Evolutionary conservation across 768 basidiomycete species (phyloP), one percentile per base, ranked within the genome.

Genomic region (Thelephora ganbajun): DNA sequence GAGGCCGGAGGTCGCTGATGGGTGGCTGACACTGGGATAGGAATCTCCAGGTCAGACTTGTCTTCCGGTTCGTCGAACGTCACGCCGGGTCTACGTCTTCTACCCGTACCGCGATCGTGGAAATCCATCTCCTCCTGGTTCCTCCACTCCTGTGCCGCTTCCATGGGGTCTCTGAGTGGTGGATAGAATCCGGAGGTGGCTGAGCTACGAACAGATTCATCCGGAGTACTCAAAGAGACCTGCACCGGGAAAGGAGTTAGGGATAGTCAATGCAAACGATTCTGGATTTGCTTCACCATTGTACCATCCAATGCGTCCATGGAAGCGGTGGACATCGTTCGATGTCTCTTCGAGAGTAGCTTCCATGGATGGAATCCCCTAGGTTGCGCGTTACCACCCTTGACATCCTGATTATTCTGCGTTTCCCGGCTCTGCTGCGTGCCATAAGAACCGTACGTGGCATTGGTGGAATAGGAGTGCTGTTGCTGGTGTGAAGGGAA

Each of bases 291-390:
- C 82, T n/a, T 63, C 61, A 88, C 86, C 44, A 81, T 80, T 47
- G 83, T 85, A 34, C 86, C 86, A 56, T 87, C 77, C 54, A 78
- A 73, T 20, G 83, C 86, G 59, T 89, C 86, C 30, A 83, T 67
- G 36, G 86, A 89, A 33, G 78, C 79, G 34, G 75, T 71, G 13
- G 86, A 88, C 36, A 88, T 67, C 6, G 80, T 79, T 30, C 79
- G 75, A 58, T 79, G 70, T 55, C 75, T 69, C 57, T 73, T 79
- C 35, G 68, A 68, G 53, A 84, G 53, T 55, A 83, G 71, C 14
- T 41, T 41, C 39, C 39, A 41, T 18, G 39, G 39, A 4, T 41
- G 39, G 14, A 41, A 41, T 22, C 39, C 39, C 22, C 22, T 41
- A 14, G 39, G 39, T 22, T 16, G 39, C 14, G 39, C 26, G 26